Conservation (phyloP, 495 filamentous ascomycete genomes). For the Ascobolus immersus region DNA sequence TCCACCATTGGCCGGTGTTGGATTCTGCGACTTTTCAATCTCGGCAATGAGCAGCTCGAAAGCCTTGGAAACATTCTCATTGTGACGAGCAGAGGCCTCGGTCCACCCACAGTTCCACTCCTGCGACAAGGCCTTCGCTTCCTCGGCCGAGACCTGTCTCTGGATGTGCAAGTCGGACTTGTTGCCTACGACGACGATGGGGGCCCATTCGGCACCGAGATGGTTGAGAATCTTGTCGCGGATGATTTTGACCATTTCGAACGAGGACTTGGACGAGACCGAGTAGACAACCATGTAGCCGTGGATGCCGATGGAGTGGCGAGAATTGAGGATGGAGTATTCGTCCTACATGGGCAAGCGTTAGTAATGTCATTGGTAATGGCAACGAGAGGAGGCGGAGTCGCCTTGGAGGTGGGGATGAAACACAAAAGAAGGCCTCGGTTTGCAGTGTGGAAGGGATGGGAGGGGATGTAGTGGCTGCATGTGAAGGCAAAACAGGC, state of each 20-base stretch:
- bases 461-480: too few species aligned
- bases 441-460: too few species aligned
- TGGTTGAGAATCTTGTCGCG: constrained; percentile 94
- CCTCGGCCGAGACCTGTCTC: constrained; percentile 64
- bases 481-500: too few species aligned
- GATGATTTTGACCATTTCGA: constrained; percentile 89
- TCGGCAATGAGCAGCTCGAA: constrained; percentile 89
- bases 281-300: constrained; percentile 98
- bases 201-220: constrained; percentile 71
- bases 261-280: constrained; percentile 72
- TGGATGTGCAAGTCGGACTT: constrained; percentile 92
- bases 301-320: constrained; percentile 98
- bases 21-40: constrained; percentile 86
- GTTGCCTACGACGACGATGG: constrained; percentile 85
- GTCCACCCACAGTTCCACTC: constrained; percentile 83
- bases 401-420: too few species aligned
- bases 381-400: too few species aligned
- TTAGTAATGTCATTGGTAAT: too few species aligned
- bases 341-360: constrained; percentile 80
- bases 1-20: constrained; percentile 43
- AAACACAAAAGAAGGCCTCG: too few species aligned
- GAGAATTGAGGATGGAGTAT: constrained; percentile 90
- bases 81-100: constrained; percentile 77
- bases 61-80: constrained; percentile 74
- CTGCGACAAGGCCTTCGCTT: constrained; percentile 54